Conservation (phyloP, 2,329 filamentous ascomycete genomes). For the Colletotrichum coccodes region DNA sequence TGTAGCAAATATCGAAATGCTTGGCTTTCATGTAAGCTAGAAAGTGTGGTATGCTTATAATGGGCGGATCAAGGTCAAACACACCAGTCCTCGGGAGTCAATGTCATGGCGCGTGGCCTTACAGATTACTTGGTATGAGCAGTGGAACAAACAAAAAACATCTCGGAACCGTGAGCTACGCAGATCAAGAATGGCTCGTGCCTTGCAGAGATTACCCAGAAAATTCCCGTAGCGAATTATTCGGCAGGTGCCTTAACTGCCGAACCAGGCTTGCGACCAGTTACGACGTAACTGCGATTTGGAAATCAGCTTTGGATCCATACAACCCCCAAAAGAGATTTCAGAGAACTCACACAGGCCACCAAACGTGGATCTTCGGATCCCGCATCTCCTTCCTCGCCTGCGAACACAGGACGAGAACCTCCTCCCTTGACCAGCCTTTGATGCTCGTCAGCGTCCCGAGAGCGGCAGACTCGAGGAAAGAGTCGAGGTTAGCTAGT, state of each 20-base stretch:
- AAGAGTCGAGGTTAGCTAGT: conserved; percentile 42
- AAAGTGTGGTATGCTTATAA: too few relatives aligned
- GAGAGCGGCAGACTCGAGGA: conserved; percentile 47
- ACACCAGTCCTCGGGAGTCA: too few relatives aligned
- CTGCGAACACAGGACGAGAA: conserved; percentile 35
- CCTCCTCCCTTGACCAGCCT: conserved; percentile 46
- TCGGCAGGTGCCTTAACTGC: background rate
- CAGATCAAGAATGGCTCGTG: too few relatives aligned
- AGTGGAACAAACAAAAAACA: background rate
- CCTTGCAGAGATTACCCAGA: too few relatives aligned
- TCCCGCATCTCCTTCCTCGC: conserved; percentile 39
- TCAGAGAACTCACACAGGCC: conserved; percentile 27
- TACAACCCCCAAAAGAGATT: background rate
- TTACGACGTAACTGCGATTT: conserved; percentile 6
- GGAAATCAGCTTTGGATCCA: background rate
- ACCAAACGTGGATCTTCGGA: conserved; percentile 40
- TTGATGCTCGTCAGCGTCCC: conserved; percentile 49
- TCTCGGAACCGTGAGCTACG: too few relatives aligned
- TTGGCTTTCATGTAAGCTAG: too few relatives aligned
- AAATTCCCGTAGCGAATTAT: background rate
- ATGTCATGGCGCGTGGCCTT: too few relatives aligned
- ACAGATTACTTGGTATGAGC: too few relatives aligned
- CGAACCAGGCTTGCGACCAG: conserved; percentile 3
- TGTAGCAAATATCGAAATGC: too few relatives aligned
- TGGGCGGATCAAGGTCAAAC: too few relatives aligned